These are phyloP conservation scores for Podaxis mareebaensis DNA, from an alignment of 768 basidiomycete species.

Conservation along the genomic window DNA sequence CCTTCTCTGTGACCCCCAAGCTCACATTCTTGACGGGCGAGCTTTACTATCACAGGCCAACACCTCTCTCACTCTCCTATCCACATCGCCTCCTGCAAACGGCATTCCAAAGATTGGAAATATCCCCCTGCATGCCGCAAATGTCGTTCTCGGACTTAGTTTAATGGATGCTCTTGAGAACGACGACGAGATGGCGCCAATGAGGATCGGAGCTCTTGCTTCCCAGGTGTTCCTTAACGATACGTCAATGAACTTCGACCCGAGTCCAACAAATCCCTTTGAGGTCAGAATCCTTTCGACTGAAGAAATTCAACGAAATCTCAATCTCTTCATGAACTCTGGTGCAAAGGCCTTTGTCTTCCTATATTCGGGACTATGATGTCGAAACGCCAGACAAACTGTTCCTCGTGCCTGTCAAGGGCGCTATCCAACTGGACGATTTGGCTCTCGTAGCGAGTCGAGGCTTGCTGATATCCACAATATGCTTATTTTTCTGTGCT, in stretches of 20 bases:
- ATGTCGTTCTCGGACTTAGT: slow-evolving; percentile 3
- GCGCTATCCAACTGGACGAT: too few relatives aligned
- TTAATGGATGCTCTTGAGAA: background rate
- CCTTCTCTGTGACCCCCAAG: slow-evolving; percentile 3
- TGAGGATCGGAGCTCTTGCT: background rate
- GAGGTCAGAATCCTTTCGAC: background rate
- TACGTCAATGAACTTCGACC: background rate
- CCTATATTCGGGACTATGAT: background rate
- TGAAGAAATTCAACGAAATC: background rate
- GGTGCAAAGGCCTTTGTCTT: background rate
- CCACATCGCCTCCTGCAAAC: background rate
- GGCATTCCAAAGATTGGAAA: background rate
- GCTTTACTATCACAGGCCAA: background rate
- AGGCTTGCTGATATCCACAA: background rate
- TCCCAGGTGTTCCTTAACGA: background rate
- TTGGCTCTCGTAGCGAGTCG: background rate
- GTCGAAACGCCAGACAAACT: background rate
- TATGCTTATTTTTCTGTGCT: background rate
- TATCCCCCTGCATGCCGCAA: background rate
- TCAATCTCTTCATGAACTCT: background rate
- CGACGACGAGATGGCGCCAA: background rate
- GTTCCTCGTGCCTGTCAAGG: background rate
- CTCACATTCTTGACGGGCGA: background rate
- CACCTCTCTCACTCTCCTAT: background rate
- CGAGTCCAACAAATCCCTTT: background rate